These are phyloP conservation scores for Cubamyces lactineus DNA, from an alignment of 768 basidiomycete species.

Conservation along the genomic window DNA sequence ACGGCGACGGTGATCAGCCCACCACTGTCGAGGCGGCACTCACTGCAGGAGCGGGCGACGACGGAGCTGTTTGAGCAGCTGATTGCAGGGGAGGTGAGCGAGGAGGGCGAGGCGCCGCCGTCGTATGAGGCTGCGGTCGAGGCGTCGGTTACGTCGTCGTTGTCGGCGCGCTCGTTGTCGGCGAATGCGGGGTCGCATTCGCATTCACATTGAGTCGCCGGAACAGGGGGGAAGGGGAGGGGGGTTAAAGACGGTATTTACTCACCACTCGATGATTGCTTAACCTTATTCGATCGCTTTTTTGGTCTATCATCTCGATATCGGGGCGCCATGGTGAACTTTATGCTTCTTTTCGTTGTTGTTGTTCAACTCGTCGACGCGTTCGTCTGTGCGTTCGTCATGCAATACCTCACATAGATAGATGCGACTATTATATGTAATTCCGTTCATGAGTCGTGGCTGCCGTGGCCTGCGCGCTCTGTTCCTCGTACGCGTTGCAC, in stretches of 20 bases:
- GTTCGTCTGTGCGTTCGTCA: no score
- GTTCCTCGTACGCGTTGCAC: no score
- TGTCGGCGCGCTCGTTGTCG: background rate
- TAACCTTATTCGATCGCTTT: background rate
- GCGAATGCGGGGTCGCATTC: background rate
- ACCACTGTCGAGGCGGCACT: slow-evolving; percentile 22
- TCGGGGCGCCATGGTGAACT: background rate
- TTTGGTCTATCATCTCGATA: background rate
- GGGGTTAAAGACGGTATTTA: no score
- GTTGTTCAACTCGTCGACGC: no score
- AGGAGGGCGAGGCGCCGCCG: slow-evolving; percentile 84
- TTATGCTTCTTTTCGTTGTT: no score
- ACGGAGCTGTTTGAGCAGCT: slow-evolving; percentile 69
- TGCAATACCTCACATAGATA: no score
- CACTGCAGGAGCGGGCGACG: slow-evolving; percentile 45
- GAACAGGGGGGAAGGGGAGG: no score
- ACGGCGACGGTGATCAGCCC: slow-evolving; percentile 7
- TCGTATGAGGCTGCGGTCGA: slow-evolving; percentile 50
- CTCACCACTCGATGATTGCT: background rate
- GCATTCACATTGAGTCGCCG: no score
- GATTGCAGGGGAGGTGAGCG: slow-evolving; percentile 80
- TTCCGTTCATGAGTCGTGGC: no score
- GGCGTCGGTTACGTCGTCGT: background rate
- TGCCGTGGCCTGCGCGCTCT: no score
- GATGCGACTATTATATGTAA: no score